A percentile compares a stretch with the other conserved stretches of the same genome.
These are phyloP conservation scores for Ganoderma boninense DNA, from an alignment of 1,284 basidiomycete species.

Conservation along the genomic window DNA sequence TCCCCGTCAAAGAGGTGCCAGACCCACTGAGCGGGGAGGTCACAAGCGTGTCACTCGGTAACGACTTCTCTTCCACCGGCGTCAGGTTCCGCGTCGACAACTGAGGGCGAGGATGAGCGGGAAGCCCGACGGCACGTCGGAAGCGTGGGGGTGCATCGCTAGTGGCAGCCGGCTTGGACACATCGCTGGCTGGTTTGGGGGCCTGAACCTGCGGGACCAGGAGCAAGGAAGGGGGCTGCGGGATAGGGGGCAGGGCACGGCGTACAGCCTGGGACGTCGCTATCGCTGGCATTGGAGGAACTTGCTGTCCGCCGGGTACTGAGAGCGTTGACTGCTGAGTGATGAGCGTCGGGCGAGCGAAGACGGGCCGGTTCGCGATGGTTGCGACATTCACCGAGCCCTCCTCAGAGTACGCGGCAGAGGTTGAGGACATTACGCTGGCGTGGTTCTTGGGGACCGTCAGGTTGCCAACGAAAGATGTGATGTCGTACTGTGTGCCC, in stretches of 20 bases:
- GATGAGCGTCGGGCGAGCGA: conserved; percentile 27
- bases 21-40: conserved; percentile 27
- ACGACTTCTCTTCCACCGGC: conserved; percentile 37
- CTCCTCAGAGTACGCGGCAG: conserved; percentile 27
- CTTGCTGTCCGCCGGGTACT: background rate
- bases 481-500: conserved; percentile 73
- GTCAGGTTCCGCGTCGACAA: conserved; percentile 46
- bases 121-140: conserved; percentile 37
- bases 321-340: conserved; percentile 6
- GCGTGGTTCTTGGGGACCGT: conserved; percentile 27
- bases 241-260: conserved; percentile 14
- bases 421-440: conserved; percentile 28
- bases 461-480: conserved; percentile 70
- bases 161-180: background rate
- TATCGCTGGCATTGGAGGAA: background rate
- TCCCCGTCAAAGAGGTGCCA: conserved; percentile 27
- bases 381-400: conserved; percentile 25
- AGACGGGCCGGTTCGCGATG: conserved; percentile 23
- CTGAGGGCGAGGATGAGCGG: conserved; percentile 37
- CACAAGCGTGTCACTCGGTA: conserved; percentile 27
- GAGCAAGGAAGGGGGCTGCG: conserved; percentile 13
- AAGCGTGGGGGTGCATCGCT: conserved; percentile 23
- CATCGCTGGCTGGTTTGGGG: background rate
- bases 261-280: conserved; percentile 1
- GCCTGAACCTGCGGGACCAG: conserved; percentile 8